Evolutionary conservation across 176 grass and related monocot species (phyloP).

Genomic region (Oryza rufipogon): DNA sequence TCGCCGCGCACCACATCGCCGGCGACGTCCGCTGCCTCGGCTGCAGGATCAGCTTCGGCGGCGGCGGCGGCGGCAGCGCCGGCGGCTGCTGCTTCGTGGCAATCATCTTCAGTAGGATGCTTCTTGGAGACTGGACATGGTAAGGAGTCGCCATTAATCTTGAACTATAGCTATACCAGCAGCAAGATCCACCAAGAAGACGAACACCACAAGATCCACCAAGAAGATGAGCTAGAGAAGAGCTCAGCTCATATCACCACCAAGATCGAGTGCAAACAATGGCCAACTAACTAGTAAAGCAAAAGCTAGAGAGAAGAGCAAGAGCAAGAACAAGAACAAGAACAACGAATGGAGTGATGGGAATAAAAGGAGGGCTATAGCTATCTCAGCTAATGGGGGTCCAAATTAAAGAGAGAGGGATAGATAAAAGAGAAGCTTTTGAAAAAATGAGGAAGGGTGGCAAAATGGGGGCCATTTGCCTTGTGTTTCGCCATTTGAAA

Average conservation of each 20-base stretch:
- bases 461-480: conserved; percentile 45
- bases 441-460: conserved; percentile 8
- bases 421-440: conserved; percentile 53
- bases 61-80: not conserved
- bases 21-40: conserved; percentile 56
- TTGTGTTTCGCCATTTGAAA: conserved; percentile 45
- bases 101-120: conserved; percentile 33
- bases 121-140: conserved; percentile 44
- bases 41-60: conserved; percentile 54
- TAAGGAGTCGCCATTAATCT: conserved; percentile 50
- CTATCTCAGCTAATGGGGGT: conserved; percentile 31
- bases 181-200: conserved; percentile 37
- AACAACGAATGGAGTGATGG: conserved; percentile 61
- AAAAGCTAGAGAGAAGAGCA: conserved; percentile 15
- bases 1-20: conserved; percentile 73
- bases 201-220: conserved; percentile 10
- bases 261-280: not conserved
- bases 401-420: conserved; percentile 39
- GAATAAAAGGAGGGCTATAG: conserved; percentile 45
- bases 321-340: conserved; percentile 38
- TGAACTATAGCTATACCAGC: not conserved
- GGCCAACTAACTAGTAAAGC: conserved; percentile 36
- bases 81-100: conserved; percentile 43
- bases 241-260: not conserved
- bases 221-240: conserved; percentile 33